Conservation (phyloP, 2,329 filamentous ascomycete species). For the Passalora sequoiae region DNA sequence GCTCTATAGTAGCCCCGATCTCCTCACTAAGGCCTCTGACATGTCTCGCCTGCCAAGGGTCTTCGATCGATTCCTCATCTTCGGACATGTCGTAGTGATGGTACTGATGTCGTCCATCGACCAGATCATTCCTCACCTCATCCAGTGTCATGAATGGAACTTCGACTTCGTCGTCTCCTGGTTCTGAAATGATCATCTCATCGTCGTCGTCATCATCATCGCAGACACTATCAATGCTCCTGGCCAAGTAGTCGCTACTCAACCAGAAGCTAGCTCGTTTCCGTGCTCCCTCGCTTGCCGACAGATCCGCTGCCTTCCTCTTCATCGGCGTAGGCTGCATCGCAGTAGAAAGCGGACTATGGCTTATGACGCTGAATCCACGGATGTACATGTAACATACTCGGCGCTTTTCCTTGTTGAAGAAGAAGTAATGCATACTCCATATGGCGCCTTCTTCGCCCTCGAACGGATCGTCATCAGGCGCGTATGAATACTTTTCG, state of each 20-base stretch:
- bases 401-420: conserved; percentile 85
- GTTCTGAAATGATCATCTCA: conserved; percentile 22
- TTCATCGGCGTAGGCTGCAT: conserved; percentile 36
- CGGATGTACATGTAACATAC: conserved; percentile 92
- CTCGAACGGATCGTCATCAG: conserved; percentile 83
- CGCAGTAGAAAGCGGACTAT: conserved; percentile 48
- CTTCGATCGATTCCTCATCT: conserved; percentile 18
- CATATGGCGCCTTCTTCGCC: conserved; percentile 91
- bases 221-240: conserved; percentile 23
- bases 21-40: conserved; percentile 31
- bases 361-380: conserved; percentile 72
- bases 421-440: conserved; percentile 96
- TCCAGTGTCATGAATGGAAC: conserved; percentile 34
- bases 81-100: conserved; percentile 25
- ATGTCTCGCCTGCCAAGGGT: conserved; percentile 15
- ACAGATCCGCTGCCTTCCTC: conserved; percentile 28
- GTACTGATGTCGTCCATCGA: conserved; percentile 27
- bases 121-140: conserved; percentile 33
- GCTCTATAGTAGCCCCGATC: conserved; percentile 31
- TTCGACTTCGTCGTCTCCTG: conserved; percentile 32
- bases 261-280: conserved; percentile 90
- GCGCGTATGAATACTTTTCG: conserved; percentile 81
- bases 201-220: conserved; percentile 34
- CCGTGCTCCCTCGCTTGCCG: conserved; percentile 54
- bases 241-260: conserved; percentile 53